Conservation (phyloP, 192 early-diverging fungal species). For the Powellomyces hirtus region DNA sequence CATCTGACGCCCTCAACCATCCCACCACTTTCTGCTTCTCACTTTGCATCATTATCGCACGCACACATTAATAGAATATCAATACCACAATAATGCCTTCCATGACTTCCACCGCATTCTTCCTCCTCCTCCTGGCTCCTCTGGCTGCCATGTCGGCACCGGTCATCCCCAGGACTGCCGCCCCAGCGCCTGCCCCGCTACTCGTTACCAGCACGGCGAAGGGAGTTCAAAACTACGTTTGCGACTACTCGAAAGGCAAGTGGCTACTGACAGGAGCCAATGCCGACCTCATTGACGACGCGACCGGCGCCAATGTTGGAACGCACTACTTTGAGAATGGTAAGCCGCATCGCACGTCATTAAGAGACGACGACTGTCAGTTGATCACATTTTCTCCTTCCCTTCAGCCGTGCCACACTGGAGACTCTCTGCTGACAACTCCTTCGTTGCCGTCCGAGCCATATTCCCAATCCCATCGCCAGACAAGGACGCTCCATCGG, state of each 20-base stretch:
- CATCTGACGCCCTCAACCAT: too few relatives aligned
- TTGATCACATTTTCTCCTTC: too few relatives aligned
- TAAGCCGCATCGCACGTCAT: too few relatives aligned
- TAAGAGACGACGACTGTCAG: too few relatives aligned
- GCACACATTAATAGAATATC: not conserved
- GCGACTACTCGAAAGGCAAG: constrained; percentile 4
- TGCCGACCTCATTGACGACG: constrained; percentile 6
- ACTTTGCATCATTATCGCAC: not conserved
- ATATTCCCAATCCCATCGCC: constrained; percentile 15
- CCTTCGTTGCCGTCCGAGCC: not conserved
- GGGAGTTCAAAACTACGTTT: constrained; percentile 20
- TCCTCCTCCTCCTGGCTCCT: not conserved
- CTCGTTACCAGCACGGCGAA: not conserved
- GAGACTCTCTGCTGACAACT: not conserved
- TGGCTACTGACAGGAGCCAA: constrained; percentile 20
- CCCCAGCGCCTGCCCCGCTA: not conserved
- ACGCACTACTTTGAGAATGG: constrained; percentile 24
- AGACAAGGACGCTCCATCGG: not conserved
- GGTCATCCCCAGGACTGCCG: not conserved
- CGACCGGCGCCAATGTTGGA: constrained; percentile 7
- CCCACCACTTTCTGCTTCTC: not conserved
- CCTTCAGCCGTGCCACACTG: constrained; percentile 22
- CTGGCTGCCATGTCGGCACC: not conserved
- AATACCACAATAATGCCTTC: not conserved
- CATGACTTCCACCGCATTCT: not conserved